A percentile compares a stretch with the other conserved stretches of the same genome.
phyloP scores from a whole-genome alignment of 2,329 filamentous ascomycete genomes.

The Emmonsia crescens region DNA sequence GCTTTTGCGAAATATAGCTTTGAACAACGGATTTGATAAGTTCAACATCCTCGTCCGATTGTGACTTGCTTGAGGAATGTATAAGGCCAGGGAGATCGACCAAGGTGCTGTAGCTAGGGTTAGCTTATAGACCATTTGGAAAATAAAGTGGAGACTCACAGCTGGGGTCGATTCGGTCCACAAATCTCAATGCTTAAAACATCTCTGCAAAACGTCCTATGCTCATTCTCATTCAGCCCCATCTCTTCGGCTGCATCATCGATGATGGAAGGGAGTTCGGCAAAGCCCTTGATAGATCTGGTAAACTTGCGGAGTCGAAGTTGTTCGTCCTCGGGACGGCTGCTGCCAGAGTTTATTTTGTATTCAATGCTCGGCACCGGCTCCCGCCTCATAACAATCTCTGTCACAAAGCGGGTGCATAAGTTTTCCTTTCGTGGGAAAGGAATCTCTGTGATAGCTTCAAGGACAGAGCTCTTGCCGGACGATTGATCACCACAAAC shows the following conservation, averaged over 20 bases:
- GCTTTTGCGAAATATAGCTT: constrained; percentile 29
- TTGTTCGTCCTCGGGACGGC: neutral
- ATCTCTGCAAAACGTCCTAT: constrained; percentile 17
- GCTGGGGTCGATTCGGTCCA: constrained; percentile 30
- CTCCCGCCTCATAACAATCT: constrained; percentile 34
- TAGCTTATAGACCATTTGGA: neutral
- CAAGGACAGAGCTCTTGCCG: constrained; percentile 26
- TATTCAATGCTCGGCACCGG: neutral
- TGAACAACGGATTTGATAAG: constrained; percentile 31
- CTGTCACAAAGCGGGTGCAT: constrained; percentile 37
- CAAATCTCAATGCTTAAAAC: constrained; percentile 34
- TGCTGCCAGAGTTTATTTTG: constrained; percentile 1
- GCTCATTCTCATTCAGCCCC: constrained; percentile 3
- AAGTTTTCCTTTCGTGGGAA: constrained; percentile 30
- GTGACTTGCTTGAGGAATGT: constrained; percentile 22
- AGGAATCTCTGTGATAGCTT: constrained; percentile 25
- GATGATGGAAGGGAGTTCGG: constrained; percentile 2
- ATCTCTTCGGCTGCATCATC: constrained; percentile 1
- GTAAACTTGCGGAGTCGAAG: neutral
- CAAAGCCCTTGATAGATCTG: neutral
- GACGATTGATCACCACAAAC: constrained; percentile 33
- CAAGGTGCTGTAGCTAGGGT: constrained; percentile 21
- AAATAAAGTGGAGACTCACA: constrained; percentile 12
- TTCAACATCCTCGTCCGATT: constrained; percentile 27
- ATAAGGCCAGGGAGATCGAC: constrained; percentile 38